Evolutionary conservation across 768 basidiomycete genomes (phyloP).

Genomic region (Panellus pusillus): DNA sequence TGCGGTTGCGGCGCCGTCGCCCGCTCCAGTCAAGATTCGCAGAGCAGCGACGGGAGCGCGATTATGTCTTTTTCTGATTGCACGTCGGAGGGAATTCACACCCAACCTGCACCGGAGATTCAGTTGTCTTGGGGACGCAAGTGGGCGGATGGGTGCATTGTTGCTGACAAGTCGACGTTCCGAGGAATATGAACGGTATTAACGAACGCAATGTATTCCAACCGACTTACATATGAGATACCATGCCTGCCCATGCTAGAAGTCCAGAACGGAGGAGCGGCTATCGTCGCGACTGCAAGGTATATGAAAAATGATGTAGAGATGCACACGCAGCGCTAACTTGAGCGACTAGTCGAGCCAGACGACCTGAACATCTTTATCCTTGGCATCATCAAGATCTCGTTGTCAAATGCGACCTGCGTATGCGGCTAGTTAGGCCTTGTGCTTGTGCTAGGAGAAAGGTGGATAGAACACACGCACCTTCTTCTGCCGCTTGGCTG

Average conservation of each 20-base stretch:
- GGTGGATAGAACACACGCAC: constrained; percentile 22
- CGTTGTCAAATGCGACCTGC: constrained; percentile 45
- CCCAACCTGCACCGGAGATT: not conserved
- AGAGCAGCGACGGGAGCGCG: not conserved
- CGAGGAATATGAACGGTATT: not conserved
- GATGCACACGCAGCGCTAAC: not conserved
- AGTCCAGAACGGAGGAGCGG: too few relatives aligned
- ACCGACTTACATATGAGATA: too few relatives aligned
- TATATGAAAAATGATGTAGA: too few relatives aligned
- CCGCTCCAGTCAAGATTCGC: constrained; percentile 6
- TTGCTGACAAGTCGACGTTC: not conserved
- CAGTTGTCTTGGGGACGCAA: not conserved
- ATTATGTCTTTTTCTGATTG: not conserved
- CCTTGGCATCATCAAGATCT: constrained; percentile 51
- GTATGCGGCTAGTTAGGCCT: not conserved
- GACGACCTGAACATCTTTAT: constrained; percentile 47
- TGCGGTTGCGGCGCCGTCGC: not conserved
- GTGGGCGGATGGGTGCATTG: not conserved
- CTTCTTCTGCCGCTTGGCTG: constrained; percentile 48
- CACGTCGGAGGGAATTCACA: not conserved
- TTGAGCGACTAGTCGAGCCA: constrained; percentile 29
- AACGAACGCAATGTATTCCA: too few relatives aligned
- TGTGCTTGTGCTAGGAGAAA: not conserved
- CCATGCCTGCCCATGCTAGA: too few relatives aligned
- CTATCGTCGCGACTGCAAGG: too few relatives aligned